Percentiles rank a stretch among this genome's conserved stretches.
Evolutionary conservation across 805 yeast species (phyloP).

Genomic region (Candida silvicultrix): DNA sequence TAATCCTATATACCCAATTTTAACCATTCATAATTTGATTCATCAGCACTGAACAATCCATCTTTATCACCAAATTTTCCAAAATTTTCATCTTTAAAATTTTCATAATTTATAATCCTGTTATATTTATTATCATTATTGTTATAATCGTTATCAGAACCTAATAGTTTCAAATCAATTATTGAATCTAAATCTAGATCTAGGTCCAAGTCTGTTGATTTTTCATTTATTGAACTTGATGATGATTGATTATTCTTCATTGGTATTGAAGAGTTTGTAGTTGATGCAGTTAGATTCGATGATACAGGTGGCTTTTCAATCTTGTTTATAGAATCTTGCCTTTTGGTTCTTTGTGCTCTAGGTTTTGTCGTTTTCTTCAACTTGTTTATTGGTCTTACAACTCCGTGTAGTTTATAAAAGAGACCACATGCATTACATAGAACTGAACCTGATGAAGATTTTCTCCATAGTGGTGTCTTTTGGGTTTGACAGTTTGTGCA

Average conservation of each 20-base stretch:
- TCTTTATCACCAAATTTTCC: background rate
- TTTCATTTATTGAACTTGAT: background rate
- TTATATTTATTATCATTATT: too few relatives aligned
- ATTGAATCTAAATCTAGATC: background rate
- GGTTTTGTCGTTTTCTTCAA: background rate
- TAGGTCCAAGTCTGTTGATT: background rate
- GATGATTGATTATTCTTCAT: background rate
- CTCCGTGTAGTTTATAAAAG: conserved; percentile 87
- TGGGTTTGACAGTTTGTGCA: conserved; percentile 88
- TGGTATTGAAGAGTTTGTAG: background rate
- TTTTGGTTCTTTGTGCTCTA: background rate
- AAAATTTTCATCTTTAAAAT: too few relatives aligned
- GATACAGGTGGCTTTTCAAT: too few relatives aligned
- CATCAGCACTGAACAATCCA: background rate
- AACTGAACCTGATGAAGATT: conserved; percentile 85
- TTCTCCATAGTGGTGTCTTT: conserved; percentile 93
- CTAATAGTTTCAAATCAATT: background rate
- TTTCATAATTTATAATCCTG: background rate
- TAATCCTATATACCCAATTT: conserved; percentile 18
- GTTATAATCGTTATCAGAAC: too few relatives aligned
- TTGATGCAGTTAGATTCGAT: background rate
- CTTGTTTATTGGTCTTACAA: conserved; percentile 59
- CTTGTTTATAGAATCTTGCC: too few relatives aligned
- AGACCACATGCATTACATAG: conserved; percentile 95
- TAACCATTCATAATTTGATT: conserved; percentile 14